Conservation (phyloP, 2,329 filamentous ascomycete genomes). For the Daldinia sp. region DNA sequence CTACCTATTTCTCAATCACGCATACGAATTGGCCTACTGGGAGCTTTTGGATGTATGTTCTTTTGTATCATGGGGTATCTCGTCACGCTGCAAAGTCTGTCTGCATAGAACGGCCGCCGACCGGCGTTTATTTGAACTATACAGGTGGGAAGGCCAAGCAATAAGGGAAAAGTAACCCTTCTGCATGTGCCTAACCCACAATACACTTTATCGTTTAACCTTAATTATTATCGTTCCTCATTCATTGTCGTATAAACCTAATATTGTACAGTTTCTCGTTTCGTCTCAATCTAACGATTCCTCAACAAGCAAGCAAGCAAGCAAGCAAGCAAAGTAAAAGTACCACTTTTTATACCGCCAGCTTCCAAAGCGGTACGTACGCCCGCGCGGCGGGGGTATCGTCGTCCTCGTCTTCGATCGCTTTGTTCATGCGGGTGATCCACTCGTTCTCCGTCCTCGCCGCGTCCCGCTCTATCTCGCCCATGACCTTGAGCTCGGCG, state of each 20-base stretch:
- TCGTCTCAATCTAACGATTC: not conserved
- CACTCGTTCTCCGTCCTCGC: slow-evolving; percentile 68
- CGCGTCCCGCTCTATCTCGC: slow-evolving; percentile 69
- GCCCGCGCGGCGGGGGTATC: slow-evolving; percentile 35
- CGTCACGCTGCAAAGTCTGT: not conserved
- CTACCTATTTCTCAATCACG: not conserved
- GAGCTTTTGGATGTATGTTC: not conserved
- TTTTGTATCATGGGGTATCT: not conserved
- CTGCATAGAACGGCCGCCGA: not conserved
- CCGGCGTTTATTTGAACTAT: not conserved
- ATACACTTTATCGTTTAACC: not conserved
- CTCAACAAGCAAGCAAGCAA: not conserved
- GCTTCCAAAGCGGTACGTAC: slow-evolving; percentile 51
- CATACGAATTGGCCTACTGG: not conserved
- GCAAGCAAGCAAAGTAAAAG: too few species aligned
- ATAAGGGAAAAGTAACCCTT: not conserved
- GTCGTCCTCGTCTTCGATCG: slow-evolving; percentile 53
- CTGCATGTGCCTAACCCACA: not conserved
- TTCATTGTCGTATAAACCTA: not conserved
- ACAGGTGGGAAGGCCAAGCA: not conserved
- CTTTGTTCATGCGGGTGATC: slow-evolving; percentile 66
- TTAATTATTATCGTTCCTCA: slow-evolving; percentile 12
- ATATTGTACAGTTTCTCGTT: slow-evolving; percentile 5
- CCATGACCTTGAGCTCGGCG: slow-evolving; percentile 72
- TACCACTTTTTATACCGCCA: slow-evolving; percentile 32